Evolutionary conservation across 1,139 yeast genomes (phyloP).

Genomic region (Scheffersomyces lignicola): DNA sequence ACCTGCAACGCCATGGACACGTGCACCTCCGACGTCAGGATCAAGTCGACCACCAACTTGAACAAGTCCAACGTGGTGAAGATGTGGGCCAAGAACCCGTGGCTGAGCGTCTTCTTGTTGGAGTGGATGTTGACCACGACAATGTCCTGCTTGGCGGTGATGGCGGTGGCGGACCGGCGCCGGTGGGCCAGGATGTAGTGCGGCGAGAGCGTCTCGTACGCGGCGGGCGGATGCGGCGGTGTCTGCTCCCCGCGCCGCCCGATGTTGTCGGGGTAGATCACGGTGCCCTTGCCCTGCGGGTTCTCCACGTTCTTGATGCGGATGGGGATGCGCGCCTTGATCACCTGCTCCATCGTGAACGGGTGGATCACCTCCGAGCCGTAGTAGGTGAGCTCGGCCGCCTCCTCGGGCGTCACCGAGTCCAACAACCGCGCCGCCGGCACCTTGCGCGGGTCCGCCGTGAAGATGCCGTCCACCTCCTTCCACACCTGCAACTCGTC

Average conservation of each 20-base stretch:
- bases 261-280: constrained; percentile 87
- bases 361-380: constrained; percentile 99
- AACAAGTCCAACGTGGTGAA: constrained; percentile 83
- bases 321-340: constrained; percentile 92
- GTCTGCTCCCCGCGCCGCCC: constrained; percentile 84
- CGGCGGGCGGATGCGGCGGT: constrained; percentile 93
- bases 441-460: constrained; percentile 97
- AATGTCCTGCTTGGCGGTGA: constrained; percentile 90
- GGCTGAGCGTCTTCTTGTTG: constrained; percentile 87
- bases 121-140: constrained; percentile 92
- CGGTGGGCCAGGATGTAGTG: constrained; percentile 48
- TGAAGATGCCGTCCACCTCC: constrained; percentile 97
- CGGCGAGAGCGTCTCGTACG: constrained; percentile 54
- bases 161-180: constrained; percentile 90
- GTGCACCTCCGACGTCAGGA: constrained; percentile 96
- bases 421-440: constrained; percentile 82
- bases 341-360: constrained; percentile 98
- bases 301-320: constrained; percentile 94
- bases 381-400: constrained; percentile 94
- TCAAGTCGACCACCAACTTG: constrained; percentile 88
- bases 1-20: constrained; percentile 96
- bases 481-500: constrained; percentile 98
- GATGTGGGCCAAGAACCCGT: constrained; percentile 90
- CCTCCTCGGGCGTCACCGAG: constrained; percentile 96
- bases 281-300: constrained; percentile 87